Evolutionary conservation across 2,329 filamentous ascomycete species (phyloP).

Genomic region (Pseudogymnoascus sp.): DNA sequence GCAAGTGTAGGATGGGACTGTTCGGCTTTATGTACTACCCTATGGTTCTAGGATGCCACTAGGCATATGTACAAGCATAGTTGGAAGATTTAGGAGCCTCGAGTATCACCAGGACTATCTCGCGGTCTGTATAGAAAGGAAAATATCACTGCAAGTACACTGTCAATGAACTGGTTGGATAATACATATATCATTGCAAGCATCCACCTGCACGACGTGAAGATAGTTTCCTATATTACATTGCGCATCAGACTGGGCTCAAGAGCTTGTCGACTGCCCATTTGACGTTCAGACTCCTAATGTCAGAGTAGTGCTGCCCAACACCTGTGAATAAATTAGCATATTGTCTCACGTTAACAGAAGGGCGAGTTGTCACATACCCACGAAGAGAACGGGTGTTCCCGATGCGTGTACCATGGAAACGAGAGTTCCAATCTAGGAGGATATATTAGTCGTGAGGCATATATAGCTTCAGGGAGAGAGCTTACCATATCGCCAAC

Average conservation of each 20-base stretch:
- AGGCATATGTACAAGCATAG: background rate
- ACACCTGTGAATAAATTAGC: constrained; percentile 34
- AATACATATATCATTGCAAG: constrained; percentile 6
- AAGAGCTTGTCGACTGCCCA: constrained; percentile 64
- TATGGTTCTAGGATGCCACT: background rate
- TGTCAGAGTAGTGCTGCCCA: constrained; percentile 62
- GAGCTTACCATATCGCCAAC: constrained; percentile 93
- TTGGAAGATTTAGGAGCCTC: background rate
- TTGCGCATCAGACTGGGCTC: constrained; percentile 16
- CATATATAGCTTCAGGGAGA: constrained; percentile 9
- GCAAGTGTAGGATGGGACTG: background rate
- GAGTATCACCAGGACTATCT: background rate
- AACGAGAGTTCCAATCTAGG: constrained; percentile 63
- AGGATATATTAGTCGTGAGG: background rate
- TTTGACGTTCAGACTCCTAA: constrained; percentile 62
- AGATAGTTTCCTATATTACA: background rate
- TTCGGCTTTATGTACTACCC: background rate
- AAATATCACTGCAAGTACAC: background rate
- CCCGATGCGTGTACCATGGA: constrained; percentile 97
- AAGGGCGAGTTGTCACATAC: constrained; percentile 27
- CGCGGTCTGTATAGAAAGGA: background rate
- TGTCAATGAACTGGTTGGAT: background rate
- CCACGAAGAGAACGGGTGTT: constrained; percentile 91
- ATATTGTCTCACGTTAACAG: background rate
- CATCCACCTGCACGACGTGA: background rate